These are phyloP conservation scores for Hortiboletus flavorubellus DNA, from an alignment of 768 basidiomycete species.

Conservation along the genomic window DNA sequence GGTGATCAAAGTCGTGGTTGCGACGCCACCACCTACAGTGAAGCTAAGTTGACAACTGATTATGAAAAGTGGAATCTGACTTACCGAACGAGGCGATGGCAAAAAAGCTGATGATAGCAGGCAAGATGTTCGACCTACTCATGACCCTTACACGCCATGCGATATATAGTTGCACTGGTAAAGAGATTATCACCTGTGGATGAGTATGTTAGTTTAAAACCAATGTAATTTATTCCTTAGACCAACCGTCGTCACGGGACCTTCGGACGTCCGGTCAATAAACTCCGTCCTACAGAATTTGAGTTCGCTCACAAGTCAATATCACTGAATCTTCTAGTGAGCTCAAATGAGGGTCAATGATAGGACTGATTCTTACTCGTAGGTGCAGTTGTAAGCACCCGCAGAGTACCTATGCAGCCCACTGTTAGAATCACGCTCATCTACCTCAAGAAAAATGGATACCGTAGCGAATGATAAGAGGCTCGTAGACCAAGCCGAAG, in stretches of 20 bases:
- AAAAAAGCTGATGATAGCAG: conserved; percentile 21
- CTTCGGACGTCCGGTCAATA: conserved; percentile 22
- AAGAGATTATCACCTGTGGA: conserved; percentile 42
- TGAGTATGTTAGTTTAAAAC: neutral
- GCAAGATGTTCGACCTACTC: conserved; percentile 27
- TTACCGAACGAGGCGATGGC: conserved; percentile 8
- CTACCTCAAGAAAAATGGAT: neutral
- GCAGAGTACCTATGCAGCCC: conserved; percentile 25
- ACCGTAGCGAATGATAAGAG: conserved; percentile 48
- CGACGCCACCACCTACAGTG: conserved; percentile 33
- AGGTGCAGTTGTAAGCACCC: neutral
- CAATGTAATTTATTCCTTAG: neutral
- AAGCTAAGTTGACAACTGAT: neutral
- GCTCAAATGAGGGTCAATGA: conserved; percentile 18
- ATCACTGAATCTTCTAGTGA: conserved; percentile 11
- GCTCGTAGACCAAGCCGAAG: conserved; percentile 43
- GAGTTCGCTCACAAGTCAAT: conserved; percentile 5
- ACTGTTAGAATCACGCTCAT: conserved; percentile 2
- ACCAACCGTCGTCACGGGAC: conserved; percentile 44
- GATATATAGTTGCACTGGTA: conserved; percentile 46
- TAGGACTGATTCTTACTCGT: neutral
- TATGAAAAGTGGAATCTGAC: neutral
- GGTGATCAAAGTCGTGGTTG: conserved; percentile 30
- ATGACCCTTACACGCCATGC: conserved; percentile 41
- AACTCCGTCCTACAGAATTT: neutral